phyloP scores from a whole-genome alignment of 768 basidiomycete genomes.

The Rhodotorula sphaerocarpa region DNA sequence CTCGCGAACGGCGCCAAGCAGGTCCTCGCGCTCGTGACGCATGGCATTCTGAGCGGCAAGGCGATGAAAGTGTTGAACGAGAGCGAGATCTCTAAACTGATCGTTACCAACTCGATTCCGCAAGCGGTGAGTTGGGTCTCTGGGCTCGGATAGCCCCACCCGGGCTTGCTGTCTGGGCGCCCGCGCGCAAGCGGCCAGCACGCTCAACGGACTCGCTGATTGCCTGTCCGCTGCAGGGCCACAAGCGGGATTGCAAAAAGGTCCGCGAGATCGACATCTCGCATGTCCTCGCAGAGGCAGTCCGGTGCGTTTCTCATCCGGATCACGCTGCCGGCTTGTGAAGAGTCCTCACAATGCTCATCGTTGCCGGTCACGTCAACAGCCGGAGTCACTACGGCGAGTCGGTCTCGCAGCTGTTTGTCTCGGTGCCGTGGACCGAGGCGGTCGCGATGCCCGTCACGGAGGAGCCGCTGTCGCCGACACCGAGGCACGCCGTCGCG shows the following conservation, averaged over 20 bases:
- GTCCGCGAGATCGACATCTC: conserved; percentile 93
- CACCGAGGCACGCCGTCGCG: background rate
- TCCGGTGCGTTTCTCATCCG: background rate
- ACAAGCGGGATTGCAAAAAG: conserved; percentile 52
- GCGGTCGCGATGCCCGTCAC: background rate
- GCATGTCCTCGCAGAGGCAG: conserved; percentile 74
- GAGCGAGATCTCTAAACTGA: conserved; percentile 79
- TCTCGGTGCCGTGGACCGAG: conserved; percentile 20
- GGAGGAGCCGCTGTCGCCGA: background rate
- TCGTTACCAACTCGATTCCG: conserved; percentile 97
- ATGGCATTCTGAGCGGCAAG: conserved; percentile 80
- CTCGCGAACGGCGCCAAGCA: conserved; percentile 76
- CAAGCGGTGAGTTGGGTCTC: conserved; percentile 50
- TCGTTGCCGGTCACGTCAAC: conserved; percentile 40
- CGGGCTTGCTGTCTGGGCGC: too few relatives aligned
- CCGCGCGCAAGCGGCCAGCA: background rate
- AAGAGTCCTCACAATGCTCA: too few relatives aligned
- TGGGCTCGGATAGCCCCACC: background rate
- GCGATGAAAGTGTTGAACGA: conserved; percentile 66
- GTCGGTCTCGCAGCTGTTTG: conserved; percentile 33
- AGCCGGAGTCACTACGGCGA: conserved; percentile 49
- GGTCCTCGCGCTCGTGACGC: conserved; percentile 88
- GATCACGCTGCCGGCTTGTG: too few relatives aligned
- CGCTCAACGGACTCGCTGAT: background rate
- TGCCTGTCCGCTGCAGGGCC: background rate